Evolutionary conservation across 2,329 filamentous ascomycete species (phyloP), one percentile per base, ranked within the genome.

Genomic region (Fusarium buxicola): DNA sequence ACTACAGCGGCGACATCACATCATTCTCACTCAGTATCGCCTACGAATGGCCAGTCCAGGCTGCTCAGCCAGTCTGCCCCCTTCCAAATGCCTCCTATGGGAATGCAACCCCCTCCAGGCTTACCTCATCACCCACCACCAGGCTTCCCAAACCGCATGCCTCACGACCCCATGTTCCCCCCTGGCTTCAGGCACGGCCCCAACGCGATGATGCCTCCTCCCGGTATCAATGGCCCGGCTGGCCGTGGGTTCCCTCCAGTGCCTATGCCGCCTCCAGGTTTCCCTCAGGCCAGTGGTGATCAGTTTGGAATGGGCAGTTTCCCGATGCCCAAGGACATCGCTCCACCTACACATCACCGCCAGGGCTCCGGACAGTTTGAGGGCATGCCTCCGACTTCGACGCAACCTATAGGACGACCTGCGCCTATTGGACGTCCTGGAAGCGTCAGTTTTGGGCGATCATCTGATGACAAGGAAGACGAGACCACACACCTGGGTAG

Each of bases 351-450:
- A 6, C 93, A 96, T 76, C 90, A 90, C 8, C 85, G 93, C 60
- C 92, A 96, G 67, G 84, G 86, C 10, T 96, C 92, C 7, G 82
- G 82, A 11, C 89, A 89, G 11, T 87, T 89, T 60, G 90, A 94
- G 8, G 80, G 81, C n/a, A 66, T 75, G 5, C 72, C 78, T 8
- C 76, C 78, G 24, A 76, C 81, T 10, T 81, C 86, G 50, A 82
- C 89, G 30, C 89, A 92, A 62, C 91, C 92, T 2, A 94, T 96
- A 59, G 85, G 89, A 40, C 86, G 93, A 50, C 94, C 94, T 24
- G 87, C 91, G 21, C 94, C 94, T 1, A 97, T 98, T 63, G 92
- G 94, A 61, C 86, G 93, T 30, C 94, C 95, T 1, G 89, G 89
- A 13, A 97, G 93, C 74, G 86, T 86, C 21, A 83, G 82, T 13